Evolutionary conservation across 345 rosid species (phyloP).

Genomic region (Lepidium africanum): DNA sequence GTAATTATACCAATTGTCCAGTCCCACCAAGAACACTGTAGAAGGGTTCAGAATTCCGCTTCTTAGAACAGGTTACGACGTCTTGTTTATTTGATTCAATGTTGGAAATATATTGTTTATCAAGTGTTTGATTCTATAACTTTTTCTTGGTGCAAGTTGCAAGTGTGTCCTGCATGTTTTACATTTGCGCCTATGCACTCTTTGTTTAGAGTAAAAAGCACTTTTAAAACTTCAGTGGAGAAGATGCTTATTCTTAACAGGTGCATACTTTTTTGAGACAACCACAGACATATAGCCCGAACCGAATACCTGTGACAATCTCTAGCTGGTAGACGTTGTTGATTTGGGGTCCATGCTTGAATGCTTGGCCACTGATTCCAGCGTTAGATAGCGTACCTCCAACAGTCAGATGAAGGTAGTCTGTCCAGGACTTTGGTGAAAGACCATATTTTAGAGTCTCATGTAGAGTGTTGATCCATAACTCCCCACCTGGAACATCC

Average conservation of each 20-base stretch:
- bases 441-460: slow-evolving; percentile 75
- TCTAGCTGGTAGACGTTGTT: slow-evolving; percentile 73
- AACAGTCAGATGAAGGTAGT: slow-evolving; percentile 82
- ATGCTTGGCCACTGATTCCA: slow-evolving; percentile 96
- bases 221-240: not conserved
- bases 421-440: slow-evolving; percentile 95
- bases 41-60: slow-evolving; percentile 72
- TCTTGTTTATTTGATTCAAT: slow-evolving; percentile 72
- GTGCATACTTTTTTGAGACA: not conserved
- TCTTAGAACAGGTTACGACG: slow-evolving; percentile 65
- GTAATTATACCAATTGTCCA: slow-evolving; percentile 96
- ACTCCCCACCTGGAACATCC: slow-evolving; percentile 85
- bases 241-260: not conserved
- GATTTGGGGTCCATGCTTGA: slow-evolving; percentile 85
- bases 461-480: slow-evolving; percentile 77
- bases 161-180: slow-evolving; percentile 13
- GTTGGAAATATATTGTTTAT: not conserved
- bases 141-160: not conserved
- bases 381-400: slow-evolving; percentile 94
- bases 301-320: slow-evolving; percentile 69
- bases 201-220: not conserved
- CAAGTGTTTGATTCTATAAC: not conserved
- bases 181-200: not conserved
- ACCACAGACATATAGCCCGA: slow-evolving; percentile 14
- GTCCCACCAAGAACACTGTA: slow-evolving; percentile 88